phyloP scores from a whole-genome alignment of 768 basidiomycete species.

The Tricholoma sp. region DNA sequence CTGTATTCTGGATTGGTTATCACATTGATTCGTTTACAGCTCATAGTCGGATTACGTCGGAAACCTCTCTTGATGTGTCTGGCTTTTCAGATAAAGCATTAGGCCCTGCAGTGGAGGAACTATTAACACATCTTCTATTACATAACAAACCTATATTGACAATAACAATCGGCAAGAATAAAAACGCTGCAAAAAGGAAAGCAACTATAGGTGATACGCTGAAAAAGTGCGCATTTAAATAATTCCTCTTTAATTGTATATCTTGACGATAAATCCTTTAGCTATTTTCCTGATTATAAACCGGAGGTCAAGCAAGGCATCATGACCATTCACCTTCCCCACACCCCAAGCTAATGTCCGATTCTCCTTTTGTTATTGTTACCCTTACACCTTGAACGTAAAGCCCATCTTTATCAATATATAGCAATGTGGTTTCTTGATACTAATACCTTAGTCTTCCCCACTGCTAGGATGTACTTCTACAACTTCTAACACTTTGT shows the following conservation, averaged over 20 bases:
- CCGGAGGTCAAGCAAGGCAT: too few relatives aligned
- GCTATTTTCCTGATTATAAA: too few relatives aligned
- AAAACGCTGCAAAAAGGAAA: not conserved
- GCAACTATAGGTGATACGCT: not conserved
- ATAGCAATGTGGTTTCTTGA: too few relatives aligned
- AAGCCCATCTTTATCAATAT: too few relatives aligned
- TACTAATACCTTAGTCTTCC: too few relatives aligned
- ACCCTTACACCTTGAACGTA: too few relatives aligned
- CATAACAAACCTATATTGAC: conserved; percentile 1
- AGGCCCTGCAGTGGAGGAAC: not conserved
- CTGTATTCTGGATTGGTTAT: not conserved
- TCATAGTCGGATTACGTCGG: not conserved
- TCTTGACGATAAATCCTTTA: too few relatives aligned
- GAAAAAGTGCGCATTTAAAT: conserved; percentile 4
- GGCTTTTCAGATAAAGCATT: not conserved
- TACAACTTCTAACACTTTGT: too few relatives aligned
- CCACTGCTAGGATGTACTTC: too few relatives aligned
- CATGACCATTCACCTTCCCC: too few relatives aligned
- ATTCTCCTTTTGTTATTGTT: too few relatives aligned
- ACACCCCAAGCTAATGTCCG: too few relatives aligned
- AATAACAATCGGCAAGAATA: not conserved
- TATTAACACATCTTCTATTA: conserved; percentile 1
- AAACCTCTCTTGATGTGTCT: not conserved
- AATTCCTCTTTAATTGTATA: not conserved
- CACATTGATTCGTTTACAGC: not conserved